Conservation (phyloP, 257 asterid species). For the Salvia hispanica region DNA sequence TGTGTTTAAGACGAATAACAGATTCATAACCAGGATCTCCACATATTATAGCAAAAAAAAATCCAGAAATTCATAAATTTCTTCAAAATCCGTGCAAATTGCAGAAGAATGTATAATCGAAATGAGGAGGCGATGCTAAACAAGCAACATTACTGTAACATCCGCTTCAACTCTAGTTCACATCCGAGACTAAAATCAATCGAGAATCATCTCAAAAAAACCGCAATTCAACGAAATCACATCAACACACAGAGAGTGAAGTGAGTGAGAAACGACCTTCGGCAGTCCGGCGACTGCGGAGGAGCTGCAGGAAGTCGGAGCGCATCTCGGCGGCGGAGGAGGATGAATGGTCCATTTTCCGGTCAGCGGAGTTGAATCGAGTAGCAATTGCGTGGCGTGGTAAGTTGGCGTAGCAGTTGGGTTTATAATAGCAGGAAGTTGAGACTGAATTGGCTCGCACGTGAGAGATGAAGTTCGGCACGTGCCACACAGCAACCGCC, state of each 20-base stretch:
- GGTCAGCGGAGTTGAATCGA: conserved; percentile 26
- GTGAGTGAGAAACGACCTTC: conserved; percentile 43
- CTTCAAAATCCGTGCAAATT: background rate
- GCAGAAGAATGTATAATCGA: background rate
- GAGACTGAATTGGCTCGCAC: conserved; percentile 35
- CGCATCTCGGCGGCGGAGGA: conserved; percentile 48
- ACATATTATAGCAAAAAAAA: conserved; percentile 4
- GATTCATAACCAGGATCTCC: background rate
- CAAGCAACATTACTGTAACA: conserved; percentile 20
- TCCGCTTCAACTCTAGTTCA: conserved; percentile 24
- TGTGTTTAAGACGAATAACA: background rate
- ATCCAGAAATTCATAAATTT: background rate
- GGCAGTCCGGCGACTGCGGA: conserved; percentile 64
- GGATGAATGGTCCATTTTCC: conserved; percentile 36
- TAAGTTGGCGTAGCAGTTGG: conserved; percentile 8
- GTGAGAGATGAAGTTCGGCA: conserved; percentile 32
- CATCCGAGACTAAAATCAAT: conserved; percentile 14
- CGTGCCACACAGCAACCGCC: conserved; percentile 29
- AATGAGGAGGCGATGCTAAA: background rate
- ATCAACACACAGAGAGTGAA: background rate
- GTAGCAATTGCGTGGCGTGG: conserved; percentile 29
- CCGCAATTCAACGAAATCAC: background rate
- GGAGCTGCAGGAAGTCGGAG: conserved; percentile 57
- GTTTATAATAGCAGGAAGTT: conserved; percentile 30
- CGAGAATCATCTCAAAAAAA: conserved; percentile 13